Base-by-base conservation (phyloP, 2,329 filamentous ascomycete genomes). In the Fusarium bactridioides region DNA sequence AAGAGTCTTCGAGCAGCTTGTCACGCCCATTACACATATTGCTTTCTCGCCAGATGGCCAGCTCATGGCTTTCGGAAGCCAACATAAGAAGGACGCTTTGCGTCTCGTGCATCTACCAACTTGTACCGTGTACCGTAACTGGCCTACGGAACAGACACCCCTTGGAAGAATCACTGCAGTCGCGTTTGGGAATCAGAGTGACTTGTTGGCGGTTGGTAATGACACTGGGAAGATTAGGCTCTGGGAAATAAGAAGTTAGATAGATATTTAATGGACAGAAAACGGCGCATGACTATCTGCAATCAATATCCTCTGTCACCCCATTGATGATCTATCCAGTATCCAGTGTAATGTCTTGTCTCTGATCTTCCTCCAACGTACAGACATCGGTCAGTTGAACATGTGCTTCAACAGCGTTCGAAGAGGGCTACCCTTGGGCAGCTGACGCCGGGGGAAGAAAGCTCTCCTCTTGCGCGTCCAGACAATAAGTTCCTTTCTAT, bases 51-150 rank as follows among this genome's bases (percentile, higher is more conserved):
- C 93, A 0, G 95, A 98, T 81, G 94, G 94, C 3, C 96, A 99
- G 83, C 84, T 98, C 56, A 84, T 99, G 74, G 94, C 91, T 1
- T 94, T 98, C 85, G 93, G 91, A 44, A 97, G 93, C 82, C 89
- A 89, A 70, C 93, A 93, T 87, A 97, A 97, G 87, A 92, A 92
- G 79, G 94, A 98, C 82, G 94, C 95, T 1, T 83, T 99, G 80
- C 88, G 93, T 78, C 84, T 99, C 73, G 94, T 95, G 37, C 96
- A 99, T 82, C 84, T 99, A 74, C 95, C 95, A 1, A 95, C 90
- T 75, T 97, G 94, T 81, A 97, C 94, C 4, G 94, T 98, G 25
- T 99, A 96, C 86, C 91, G 92, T 78, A 99, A 99, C 82, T 99
- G 96, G 96, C 96, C 96, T 29, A 99, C 95, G 60, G 89, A 91